Percentiles rank a stretch among this genome's conserved stretches.
phyloP scores from a whole-genome alignment of 2,329 filamentous ascomycete species.

The Fonsecaea monophora region DNA sequence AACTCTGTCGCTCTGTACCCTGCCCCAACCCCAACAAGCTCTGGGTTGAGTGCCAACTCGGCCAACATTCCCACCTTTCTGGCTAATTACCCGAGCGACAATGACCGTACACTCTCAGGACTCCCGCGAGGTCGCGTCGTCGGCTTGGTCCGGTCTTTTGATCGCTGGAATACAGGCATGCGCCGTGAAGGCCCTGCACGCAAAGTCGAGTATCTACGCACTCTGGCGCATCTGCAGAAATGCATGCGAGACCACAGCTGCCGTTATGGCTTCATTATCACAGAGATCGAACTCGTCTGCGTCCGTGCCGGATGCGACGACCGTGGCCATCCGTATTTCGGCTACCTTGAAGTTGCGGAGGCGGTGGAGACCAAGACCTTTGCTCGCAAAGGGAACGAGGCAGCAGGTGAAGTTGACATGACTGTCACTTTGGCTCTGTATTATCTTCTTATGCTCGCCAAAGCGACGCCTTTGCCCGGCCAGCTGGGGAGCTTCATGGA shows the following conservation, averaged over 20 bases:
- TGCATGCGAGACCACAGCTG: slow-evolving; percentile 93
- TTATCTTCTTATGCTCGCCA: slow-evolving; percentile 70
- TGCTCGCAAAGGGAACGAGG: slow-evolving; percentile 27
- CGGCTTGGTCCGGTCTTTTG: slow-evolving; percentile 87
- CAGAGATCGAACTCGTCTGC: slow-evolving; percentile 91
- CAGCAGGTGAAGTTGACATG: slow-evolving; percentile 49
- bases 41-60: slow-evolving; percentile 46
- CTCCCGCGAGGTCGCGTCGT: slow-evolving; percentile 69
- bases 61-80: slow-evolving; percentile 59
- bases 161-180: slow-evolving; percentile 96
- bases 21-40: slow-evolving; percentile 46
- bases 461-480: slow-evolving; percentile 63
- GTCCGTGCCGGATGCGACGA: slow-evolving; percentile 76
- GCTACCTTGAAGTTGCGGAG: slow-evolving; percentile 77
- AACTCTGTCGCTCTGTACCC: slow-evolving; percentile 61
- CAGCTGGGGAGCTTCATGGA: slow-evolving; percentile 66
- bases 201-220: slow-evolving; percentile 86
- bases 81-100: slow-evolving; percentile 61
- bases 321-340: slow-evolving; percentile 77
- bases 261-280: slow-evolving; percentile 94
- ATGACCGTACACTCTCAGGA: slow-evolving; percentile 56
- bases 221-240: slow-evolving; percentile 83
- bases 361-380: slow-evolving; percentile 61
- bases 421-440: slow-evolving; percentile 67
- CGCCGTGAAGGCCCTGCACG: slow-evolving; percentile 82